A percentile compares a stretch with the other conserved stretches of the same genome.
These are phyloP conservation scores for Amborella trichopoda DNA, from an alignment of 164 flowering plant species.

Conservation along the genomic window DNA sequence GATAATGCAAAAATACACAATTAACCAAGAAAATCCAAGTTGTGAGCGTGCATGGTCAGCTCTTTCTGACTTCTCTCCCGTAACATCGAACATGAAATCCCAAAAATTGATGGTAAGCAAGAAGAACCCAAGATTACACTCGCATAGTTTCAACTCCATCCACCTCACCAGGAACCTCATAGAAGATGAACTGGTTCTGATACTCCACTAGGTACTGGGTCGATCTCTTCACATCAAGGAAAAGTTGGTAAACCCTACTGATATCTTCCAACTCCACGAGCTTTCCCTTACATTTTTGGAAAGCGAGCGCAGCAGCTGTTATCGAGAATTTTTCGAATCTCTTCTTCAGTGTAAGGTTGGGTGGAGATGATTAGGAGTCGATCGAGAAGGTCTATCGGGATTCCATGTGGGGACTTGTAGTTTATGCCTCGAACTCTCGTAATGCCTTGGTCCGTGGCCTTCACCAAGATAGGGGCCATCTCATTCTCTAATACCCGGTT, in stretches of 20 bases:
- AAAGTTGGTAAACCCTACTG: slow-evolving; percentile 60
- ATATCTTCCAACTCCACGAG: slow-evolving; percentile 75
- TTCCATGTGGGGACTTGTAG: slow-evolving; percentile 95
- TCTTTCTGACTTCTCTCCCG: too few species aligned
- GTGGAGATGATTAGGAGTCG: slow-evolving; percentile 85
- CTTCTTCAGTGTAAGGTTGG: slow-evolving; percentile 75
- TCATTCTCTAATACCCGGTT: slow-evolving; percentile 94
- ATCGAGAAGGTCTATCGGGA: slow-evolving; percentile 87
- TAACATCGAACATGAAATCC: not conserved
- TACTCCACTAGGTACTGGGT: slow-evolving; percentile 86
- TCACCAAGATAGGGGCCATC: slow-evolving; percentile 87
- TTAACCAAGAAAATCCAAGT: too few species aligned
- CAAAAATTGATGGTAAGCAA: too few species aligned
- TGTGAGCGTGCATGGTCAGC: too few species aligned
- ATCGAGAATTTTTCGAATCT: slow-evolving; percentile 63
- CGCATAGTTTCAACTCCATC: slow-evolving; percentile 55
- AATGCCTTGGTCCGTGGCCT: slow-evolving; percentile 88
- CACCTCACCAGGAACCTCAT: slow-evolving; percentile 25
- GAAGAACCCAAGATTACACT: too few species aligned
- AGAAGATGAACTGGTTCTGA: slow-evolving; percentile 83
- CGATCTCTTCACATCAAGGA: slow-evolving; percentile 82
- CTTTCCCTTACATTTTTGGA: slow-evolving; percentile 83
- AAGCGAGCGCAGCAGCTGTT: slow-evolving; percentile 69
- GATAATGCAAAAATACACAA: too few species aligned
- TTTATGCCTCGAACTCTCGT: slow-evolving; percentile 67